Evolutionary conservation across 768 basidiomycete species (phyloP).

Genomic region (Tubosaeta sp.): DNA sequence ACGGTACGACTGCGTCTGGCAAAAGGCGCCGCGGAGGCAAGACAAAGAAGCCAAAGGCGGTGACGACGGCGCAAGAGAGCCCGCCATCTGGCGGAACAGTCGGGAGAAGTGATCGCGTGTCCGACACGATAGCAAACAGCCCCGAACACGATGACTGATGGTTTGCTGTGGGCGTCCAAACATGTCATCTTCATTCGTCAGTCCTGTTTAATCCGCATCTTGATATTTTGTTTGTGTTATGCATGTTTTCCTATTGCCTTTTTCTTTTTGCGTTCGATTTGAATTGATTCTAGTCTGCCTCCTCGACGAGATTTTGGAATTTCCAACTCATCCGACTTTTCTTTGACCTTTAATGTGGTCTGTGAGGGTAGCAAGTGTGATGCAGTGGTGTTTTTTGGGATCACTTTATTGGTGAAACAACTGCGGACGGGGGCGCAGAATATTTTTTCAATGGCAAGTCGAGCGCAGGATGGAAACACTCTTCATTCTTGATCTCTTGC

Average conservation of each 20-base stretch:
- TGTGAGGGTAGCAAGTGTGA: slow-evolving; percentile 12
- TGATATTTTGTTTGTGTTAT: slow-evolving; percentile 7
- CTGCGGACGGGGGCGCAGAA: slow-evolving; percentile 16
- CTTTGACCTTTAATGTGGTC: slow-evolving; percentile 32
- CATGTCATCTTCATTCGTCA: neutral
- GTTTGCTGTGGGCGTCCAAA: slow-evolving; percentile 1
- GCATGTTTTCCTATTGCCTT: slow-evolving; percentile 8
- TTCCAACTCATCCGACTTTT: slow-evolving; percentile 19
- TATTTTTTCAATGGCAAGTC: slow-evolving; percentile 18
- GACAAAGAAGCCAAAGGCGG: slow-evolving; percentile 31
- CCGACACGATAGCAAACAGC: slow-evolving; percentile 23
- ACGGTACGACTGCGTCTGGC: slow-evolving; percentile 15
- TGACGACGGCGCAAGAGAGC: slow-evolving; percentile 8
- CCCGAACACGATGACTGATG: slow-evolving; percentile 23
- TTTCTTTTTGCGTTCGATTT: slow-evolving; percentile 9
- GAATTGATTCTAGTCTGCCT: slow-evolving; percentile 27
- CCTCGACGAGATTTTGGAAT: slow-evolving; percentile 17
- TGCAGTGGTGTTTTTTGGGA: slow-evolving; percentile 13
- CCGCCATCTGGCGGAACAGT: slow-evolving; percentile 22
- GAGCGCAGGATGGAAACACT: neutral
- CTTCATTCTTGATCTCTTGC: neutral
- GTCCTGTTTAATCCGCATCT: slow-evolving; percentile 2
- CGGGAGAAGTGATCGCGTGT: slow-evolving; percentile 25
- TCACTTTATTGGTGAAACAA: slow-evolving; percentile 32
- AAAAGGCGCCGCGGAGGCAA: slow-evolving; percentile 31